A percentile compares a stretch with the other conserved stretches of the same genome.
phyloP scores from a whole-genome alignment of 495 filamentous ascomycete genomes.

The Beverwykella pulmonaria region DNA sequence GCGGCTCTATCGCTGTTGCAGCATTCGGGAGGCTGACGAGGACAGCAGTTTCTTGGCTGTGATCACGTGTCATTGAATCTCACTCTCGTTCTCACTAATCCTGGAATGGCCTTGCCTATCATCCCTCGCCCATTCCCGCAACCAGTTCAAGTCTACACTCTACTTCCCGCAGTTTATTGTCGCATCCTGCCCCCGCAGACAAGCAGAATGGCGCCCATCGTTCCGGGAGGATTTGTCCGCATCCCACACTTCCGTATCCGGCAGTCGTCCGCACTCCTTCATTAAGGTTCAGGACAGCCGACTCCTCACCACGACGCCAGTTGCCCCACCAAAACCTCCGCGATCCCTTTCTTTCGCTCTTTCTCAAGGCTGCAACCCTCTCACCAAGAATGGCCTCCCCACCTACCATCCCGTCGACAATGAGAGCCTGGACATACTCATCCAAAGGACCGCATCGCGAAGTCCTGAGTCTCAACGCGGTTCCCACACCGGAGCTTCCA shows the following conservation, averaged over 20 bases:
- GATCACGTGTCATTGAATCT: neutral
- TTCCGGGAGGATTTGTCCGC: conserved; percentile 6
- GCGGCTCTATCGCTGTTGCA: too few species aligned
- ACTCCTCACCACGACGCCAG: neutral
- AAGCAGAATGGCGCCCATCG: neutral
- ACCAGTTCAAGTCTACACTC: neutral
- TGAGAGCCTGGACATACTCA: conserved; percentile 41
- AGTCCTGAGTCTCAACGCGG: conserved; percentile 36
- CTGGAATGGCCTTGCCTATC: too few species aligned
- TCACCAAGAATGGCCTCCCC: conserved; percentile 7
- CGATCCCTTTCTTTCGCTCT: neutral
- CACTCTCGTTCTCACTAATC: too few species aligned
- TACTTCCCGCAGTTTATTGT: neutral
- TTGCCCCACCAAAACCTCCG: neutral
- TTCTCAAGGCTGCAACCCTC: neutral
- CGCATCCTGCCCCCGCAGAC: neutral
- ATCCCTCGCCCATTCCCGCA: too few species aligned
- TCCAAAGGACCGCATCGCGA: conserved; percentile 15
- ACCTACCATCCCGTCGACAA: conserved; percentile 13
- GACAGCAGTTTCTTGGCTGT: too few species aligned
- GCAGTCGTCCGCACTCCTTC: conserved; percentile 11
- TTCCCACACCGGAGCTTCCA: conserved; percentile 2
- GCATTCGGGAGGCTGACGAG: too few species aligned
- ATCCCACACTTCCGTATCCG: conserved; percentile 3
- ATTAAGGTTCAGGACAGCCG: neutral